These are phyloP conservation scores for Phytopythium oedochilum DNA, from an alignment of 352 stramenopile genomes.

Conservation along the genomic window DNA sequence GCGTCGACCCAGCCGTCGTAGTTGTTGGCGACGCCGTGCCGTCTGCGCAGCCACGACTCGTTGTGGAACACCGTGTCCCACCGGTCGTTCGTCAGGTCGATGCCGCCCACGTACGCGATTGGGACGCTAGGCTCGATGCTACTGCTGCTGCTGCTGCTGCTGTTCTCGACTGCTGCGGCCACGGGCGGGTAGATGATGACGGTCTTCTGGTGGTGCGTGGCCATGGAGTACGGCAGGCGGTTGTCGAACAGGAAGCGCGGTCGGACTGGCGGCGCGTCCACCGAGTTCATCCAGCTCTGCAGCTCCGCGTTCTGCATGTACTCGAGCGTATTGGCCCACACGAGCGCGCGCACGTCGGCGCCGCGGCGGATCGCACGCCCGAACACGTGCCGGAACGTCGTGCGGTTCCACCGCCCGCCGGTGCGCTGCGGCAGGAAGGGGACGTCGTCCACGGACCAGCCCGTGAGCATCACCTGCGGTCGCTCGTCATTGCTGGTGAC, in stretches of 20 bases:
- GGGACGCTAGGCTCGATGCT: neutral
- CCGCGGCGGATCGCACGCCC: slow-evolving; percentile 23
- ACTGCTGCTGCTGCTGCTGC: no score
- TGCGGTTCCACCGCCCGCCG: slow-evolving; percentile 13
- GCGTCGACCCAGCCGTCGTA: slow-evolving; percentile 56
- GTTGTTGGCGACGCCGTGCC: slow-evolving; percentile 15
- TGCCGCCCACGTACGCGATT: slow-evolving; percentile 44
- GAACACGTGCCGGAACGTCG: slow-evolving; percentile 34
- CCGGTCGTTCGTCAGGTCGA: slow-evolving; percentile 49
- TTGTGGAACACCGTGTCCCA: slow-evolving; percentile 58
- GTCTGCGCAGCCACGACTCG: slow-evolving; percentile 24
- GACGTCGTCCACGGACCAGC: slow-evolving; percentile 45
- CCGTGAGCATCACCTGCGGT: slow-evolving; percentile 30
- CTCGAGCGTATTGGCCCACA: slow-evolving; percentile 49
- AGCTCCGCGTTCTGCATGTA: slow-evolving; percentile 31
- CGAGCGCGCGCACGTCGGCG: slow-evolving; percentile 40
- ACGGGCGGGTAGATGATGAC: slow-evolving; percentile 13
- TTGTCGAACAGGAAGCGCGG: slow-evolving; percentile 47
- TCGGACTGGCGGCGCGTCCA: slow-evolving; percentile 5
- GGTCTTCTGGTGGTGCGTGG: slow-evolving; percentile 50
- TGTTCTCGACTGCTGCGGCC: no score
- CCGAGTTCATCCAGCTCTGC: slow-evolving; percentile 34
- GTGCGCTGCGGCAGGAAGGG: slow-evolving; percentile 24
- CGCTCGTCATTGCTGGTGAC: neutral
- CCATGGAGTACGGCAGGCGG: slow-evolving; percentile 16